Evolutionary conservation across 352 stramenopile genomes (phyloP), one percentile per base, ranked within the genome.

Genomic region (Phytophthora multivora): DNA sequence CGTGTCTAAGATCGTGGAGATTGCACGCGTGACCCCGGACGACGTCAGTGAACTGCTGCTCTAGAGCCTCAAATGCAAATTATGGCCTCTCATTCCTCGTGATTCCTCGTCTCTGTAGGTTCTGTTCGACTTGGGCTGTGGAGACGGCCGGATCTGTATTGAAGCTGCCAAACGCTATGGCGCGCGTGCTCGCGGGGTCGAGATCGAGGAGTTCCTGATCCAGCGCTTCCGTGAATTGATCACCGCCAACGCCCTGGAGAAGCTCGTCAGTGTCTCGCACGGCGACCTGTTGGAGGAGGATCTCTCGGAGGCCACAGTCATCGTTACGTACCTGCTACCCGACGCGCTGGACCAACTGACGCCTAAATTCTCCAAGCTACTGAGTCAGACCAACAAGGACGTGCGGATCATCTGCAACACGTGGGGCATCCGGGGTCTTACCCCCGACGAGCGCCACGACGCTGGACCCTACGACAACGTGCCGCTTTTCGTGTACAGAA

Each of bases 361-460:
- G 3, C 51, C 66, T 36, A 83, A 81, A 33, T 71, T 88, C 40
- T 67, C 58, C 8, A 52, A 53, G 41, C 51, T 81, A 18, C 51
- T 88, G 47, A 61, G 42, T 12, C 64, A 69, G 33, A 63, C 67
- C 15, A 38, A 67, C 41, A 75, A 63, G 47, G 49, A 80, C 33
- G 59, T 80, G 42, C 75, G 78, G 15, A 77, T 88, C 56, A 83
- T 88, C 33, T 85, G 78, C 71, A 88, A 88, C 63, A 82, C 78
- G 61, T 88, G 78, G 78, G 75, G 74, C 31, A 80, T 88, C 48
- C 63, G 52, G 5, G 71, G 63, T 0, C 45, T 83, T 30, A 66
- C 49, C 2, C 71, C 63, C 2, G 49, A 63, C 25, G 73, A 73
- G 36, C 72, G 73, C 21, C 31, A 72, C 19, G 74, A 85, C 45